phyloP scores from a whole-genome alignment of 495 filamentous ascomycete species.

The Hypoxylon fuscum region DNA sequence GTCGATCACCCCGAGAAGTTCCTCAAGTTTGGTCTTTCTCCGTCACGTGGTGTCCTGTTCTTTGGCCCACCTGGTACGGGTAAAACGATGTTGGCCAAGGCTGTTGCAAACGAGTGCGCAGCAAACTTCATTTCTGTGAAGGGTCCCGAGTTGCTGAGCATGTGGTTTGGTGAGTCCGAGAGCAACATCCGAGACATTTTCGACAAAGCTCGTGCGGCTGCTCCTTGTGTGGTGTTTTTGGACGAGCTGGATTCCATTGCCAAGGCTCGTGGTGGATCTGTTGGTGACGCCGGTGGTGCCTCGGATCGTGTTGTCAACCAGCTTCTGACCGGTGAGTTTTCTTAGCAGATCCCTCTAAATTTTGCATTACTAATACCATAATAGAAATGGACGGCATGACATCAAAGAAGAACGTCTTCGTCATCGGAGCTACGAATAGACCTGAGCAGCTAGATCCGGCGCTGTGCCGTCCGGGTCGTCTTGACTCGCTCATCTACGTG shows the following conservation, averaged over 20 bases:
- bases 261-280: slow-evolving; percentile 97
- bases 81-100: slow-evolving; percentile 99
- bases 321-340: slow-evolving; percentile 87
- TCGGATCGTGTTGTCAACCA: slow-evolving; percentile 99
- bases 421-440: slow-evolving; percentile 98
- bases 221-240: slow-evolving; percentile 98
- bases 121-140: slow-evolving; percentile 99
- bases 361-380: slow-evolving; percentile 53
- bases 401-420: slow-evolving; percentile 99
- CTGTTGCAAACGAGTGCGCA: slow-evolving; percentile 97
- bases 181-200: slow-evolving; percentile 99
- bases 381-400: slow-evolving; percentile 99
- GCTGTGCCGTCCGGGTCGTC: slow-evolving; percentile 96
- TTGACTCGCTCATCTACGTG: slow-evolving; percentile 97
- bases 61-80: slow-evolving; percentile 98
- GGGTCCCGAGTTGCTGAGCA: slow-evolving; percentile 95
- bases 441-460: slow-evolving; percentile 98
- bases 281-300: slow-evolving; percentile 96
- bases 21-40: slow-evolving; percentile 99
- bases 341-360: background rate
- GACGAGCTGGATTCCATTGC: slow-evolving; percentile 99
- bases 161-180: slow-evolving; percentile 99
- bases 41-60: slow-evolving; percentile 97
- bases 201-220: slow-evolving; percentile 98
- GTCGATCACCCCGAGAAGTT: slow-evolving; percentile 99